phyloP scores from a whole-genome alignment of 2,329 filamentous ascomycete species.

The Talaromyces funiculosus region DNA sequence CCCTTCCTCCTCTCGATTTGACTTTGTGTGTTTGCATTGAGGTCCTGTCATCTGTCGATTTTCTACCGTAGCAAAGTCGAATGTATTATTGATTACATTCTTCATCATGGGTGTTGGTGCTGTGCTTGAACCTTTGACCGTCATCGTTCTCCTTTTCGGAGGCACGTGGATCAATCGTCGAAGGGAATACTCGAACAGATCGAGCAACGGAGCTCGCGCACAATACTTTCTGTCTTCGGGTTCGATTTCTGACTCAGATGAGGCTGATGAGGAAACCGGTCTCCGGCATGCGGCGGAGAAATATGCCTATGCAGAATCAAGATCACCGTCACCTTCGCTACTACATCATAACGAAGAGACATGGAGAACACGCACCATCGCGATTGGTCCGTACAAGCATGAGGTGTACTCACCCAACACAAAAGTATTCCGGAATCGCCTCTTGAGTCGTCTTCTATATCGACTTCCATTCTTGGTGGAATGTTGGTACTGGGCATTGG shows the following conservation, averaged over 20 bases:
- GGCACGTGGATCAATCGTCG: slow-evolving; percentile 58
- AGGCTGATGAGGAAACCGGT: neutral
- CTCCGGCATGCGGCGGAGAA: neutral
- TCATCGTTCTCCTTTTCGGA: slow-evolving; percentile 54
- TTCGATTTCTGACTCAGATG: neutral
- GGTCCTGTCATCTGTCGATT: neutral
- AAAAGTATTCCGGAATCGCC: slow-evolving; percentile 52
- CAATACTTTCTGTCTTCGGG: neutral
- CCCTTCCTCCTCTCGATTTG: neutral
- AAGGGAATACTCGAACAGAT: neutral
- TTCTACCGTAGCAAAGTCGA: neutral
- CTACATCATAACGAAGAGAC: slow-evolving; percentile 37
- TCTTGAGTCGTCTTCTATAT: slow-evolving; percentile 58
- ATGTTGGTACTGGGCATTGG: slow-evolving; percentile 70
- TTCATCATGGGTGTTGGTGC: slow-evolving; percentile 50
- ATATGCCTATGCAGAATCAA: slow-evolving; percentile 9
- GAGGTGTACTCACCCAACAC: slow-evolving; percentile 58
- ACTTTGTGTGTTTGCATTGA: neutral
- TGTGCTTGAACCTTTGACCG: slow-evolving; percentile 57
- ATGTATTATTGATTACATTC: neutral
- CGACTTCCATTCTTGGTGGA: slow-evolving; percentile 69
- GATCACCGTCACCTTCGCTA: slow-evolving; percentile 37
- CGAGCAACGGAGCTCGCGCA: neutral
- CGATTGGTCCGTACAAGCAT: slow-evolving; percentile 42
- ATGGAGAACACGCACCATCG: slow-evolving; percentile 49